A percentile compares a stretch with the other conserved stretches of the same genome.
phyloP scores from a whole-genome alignment of 345 rosid genomes.

The Streptanthus diversifolius region DNA sequence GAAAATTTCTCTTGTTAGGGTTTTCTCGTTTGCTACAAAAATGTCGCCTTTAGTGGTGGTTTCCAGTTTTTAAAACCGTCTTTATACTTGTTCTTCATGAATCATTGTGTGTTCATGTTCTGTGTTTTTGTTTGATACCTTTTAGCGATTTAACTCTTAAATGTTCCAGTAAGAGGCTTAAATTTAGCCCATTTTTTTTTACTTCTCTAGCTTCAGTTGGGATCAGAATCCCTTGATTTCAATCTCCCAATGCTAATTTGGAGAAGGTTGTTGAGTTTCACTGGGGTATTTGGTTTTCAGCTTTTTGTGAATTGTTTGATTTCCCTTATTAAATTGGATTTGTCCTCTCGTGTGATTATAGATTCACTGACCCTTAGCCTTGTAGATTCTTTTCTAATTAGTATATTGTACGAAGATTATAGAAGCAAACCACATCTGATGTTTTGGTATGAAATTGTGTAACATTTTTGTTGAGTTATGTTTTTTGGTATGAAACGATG shows the following conservation, averaged over 20 bases:
- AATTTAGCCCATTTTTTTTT: not conserved
- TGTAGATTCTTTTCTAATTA: not conserved
- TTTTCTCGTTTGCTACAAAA: not conserved
- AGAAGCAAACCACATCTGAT: not conserved
- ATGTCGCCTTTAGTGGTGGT: slow-evolving; percentile 4
- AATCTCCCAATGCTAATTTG: not conserved
- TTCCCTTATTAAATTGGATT: not conserved
- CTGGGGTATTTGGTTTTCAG: not conserved
- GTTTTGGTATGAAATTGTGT: not conserved
- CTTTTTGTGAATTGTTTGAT: not conserved
- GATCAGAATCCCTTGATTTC: not conserved
- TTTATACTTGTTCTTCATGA: not conserved
- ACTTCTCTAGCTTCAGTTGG: not conserved
- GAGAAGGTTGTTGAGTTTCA: not conserved
- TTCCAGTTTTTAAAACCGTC: not conserved
- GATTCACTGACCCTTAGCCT: not conserved
- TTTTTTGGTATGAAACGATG: not conserved
- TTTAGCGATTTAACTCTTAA: not conserved
- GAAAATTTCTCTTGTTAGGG: slow-evolving; percentile 3
- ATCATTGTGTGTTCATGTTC: not conserved
- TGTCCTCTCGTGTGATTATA: not conserved
- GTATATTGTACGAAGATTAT: not conserved
- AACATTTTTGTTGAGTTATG: not conserved
- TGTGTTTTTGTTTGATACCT: not conserved
- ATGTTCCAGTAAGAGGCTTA: not conserved